Conservation (phyloP, 257 asterid genomes). For the Nicotiana benthamiana region DNA sequence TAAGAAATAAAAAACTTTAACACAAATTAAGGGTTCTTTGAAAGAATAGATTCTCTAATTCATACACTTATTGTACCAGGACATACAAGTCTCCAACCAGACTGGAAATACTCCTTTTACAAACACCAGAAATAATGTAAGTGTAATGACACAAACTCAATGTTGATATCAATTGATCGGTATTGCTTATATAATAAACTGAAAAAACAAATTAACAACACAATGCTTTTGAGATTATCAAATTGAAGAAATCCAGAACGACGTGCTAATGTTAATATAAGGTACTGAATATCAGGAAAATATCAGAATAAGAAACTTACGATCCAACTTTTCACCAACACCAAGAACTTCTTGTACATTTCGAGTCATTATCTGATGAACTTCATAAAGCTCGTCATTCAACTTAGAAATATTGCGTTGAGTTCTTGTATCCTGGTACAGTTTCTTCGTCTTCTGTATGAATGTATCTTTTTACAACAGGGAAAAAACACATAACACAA, state of each 20-base stretch:
- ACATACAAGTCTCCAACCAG: background rate
- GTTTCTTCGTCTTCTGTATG: conserved; percentile 81
- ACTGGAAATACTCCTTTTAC: background rate
- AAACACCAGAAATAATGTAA: background rate
- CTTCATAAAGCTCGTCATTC: conserved; percentile 97
- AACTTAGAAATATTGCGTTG: conserved; percentile 81
- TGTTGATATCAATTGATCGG: background rate
- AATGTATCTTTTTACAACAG: conserved; percentile 54
- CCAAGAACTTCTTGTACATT: conserved; percentile 99
- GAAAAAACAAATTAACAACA: background rate
- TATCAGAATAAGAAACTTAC: conserved; percentile 41
- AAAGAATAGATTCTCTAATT: background rate
- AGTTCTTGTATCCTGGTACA: conserved; percentile 94
- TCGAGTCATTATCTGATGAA: conserved; percentile 98
- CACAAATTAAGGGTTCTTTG: background rate
- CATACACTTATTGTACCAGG: background rate
- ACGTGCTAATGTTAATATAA: background rate
- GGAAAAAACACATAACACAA: conserved; percentile 6
- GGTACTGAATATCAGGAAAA: background rate
- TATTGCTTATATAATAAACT: background rate
- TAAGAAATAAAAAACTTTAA: background rate
- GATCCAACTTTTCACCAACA: conserved; percentile 97
- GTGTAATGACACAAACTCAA: background rate
- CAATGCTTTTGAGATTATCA: background rate
- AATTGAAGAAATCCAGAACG: background rate